Evolutionary conservation across 2,329 filamentous ascomycete genomes (phyloP), one percentile per base, ranked within the genome.

Genomic region (Neopestalotiopsis rosae): DNA sequence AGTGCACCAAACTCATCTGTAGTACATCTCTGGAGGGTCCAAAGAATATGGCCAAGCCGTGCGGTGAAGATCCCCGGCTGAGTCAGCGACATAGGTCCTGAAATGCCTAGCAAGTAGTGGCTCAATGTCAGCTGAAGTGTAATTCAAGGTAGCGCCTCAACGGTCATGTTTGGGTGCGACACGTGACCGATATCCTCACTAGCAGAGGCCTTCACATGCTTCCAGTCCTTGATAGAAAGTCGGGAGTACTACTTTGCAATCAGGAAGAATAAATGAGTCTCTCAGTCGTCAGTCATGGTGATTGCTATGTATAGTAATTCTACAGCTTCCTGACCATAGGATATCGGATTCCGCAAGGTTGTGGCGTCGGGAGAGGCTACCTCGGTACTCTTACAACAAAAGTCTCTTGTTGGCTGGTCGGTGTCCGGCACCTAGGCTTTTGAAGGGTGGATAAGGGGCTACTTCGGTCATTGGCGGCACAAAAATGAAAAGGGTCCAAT

Each of bases 401-500:
- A 52, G 45, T 17, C 45, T 52, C 45, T 28, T 10, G 45, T 52
- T 52, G 20, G 45, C 17, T 52, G 17, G 45, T 20, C 45, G 45
- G 45, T 52, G 45, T 52, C 45, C 45, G 45, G 20, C 17, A 17
- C 6, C 20, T 17, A 52, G 4, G 24, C 24, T 28, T 28, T 28
- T 28, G 3, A 28, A 52, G 45, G 45, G 45, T 52, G 4, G 45
- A 24, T n/a, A 20, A 17, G 45, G 45, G 17, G 45, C 45, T 52
- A 52, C 20, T 28, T 28, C 65, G 65, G 63, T 59, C 63, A 59
- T 45, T 20, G 49, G 52, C 61, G 63, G 67, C 63, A 66, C 20
- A 66, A 68, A 58, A 49, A 61, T n/a, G 30, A n/a, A 28, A 4
- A 34, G 28, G 34, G 34, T 59, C 57, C 57, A 30, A 59, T 30